Conservation (phyloP, 164 flowering plant genomes). For the Nelumbo lutea region DNA sequence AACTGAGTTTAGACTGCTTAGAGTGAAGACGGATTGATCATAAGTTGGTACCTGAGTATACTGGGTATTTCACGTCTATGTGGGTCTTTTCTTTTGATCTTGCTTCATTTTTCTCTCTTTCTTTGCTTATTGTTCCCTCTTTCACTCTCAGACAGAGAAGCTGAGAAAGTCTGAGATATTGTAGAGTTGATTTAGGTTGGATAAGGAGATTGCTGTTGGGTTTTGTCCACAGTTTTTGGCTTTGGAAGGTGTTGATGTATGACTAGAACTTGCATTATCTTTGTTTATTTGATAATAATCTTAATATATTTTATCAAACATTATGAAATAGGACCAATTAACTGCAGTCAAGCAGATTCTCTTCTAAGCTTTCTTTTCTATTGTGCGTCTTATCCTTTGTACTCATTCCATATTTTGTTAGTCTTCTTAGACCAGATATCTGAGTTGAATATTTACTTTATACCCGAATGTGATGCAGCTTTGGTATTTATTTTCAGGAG, state of each 20-base stretch:
- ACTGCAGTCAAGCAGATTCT: neutral
- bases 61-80: neutral
- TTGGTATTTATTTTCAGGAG: constrained; percentile 6
- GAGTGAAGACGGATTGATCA: constrained; percentile 3
- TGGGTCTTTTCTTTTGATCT: neutral
- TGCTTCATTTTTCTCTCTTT: neutral
- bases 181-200: constrained; percentile 15
- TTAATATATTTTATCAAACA: neutral
- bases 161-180: neutral
- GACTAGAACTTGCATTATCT: constrained; percentile 1
- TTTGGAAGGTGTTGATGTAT: constrained; percentile 14
- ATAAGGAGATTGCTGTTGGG: constrained; percentile 12
- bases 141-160: constrained; percentile 2
- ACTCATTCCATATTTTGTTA: constrained; percentile 7
- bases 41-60: constrained; percentile 9
- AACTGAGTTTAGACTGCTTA: neutral
- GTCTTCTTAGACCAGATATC: neutral
- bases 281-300: neutral
- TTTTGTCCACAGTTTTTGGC: constrained; percentile 20
- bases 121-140: neutral
- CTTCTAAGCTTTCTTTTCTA: neutral
- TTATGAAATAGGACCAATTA: neutral
- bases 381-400: constrained; percentile 6
- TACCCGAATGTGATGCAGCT: constrained; percentile 4
- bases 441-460: neutral